Base-by-base conservation (phyloP, 2,329 filamentous ascomycete species). In the Colletotrichum salicis region DNA sequence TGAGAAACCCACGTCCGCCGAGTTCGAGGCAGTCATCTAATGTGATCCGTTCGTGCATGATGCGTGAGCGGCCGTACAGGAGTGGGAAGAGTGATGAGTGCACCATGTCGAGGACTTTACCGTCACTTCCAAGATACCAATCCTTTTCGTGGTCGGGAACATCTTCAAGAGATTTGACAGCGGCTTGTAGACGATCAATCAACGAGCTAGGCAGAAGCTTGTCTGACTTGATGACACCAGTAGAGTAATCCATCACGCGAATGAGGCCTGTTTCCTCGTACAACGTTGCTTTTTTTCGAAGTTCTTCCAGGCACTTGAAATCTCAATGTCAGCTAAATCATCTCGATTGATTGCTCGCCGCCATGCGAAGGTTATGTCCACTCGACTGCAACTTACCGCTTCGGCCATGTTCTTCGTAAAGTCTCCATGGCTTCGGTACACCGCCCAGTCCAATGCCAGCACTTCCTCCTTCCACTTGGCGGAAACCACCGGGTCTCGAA, bases 61-160 rank as follows among this genome's bases (percentile, higher is more conserved):
- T 75, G 3, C 82, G 81, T 2, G 84, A 85, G 15, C 79, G 78
- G 0, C 87, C 88, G 74, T 89, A 90, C 1, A 89, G 76, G 0
- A 93, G 78, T 0, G 91, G 90, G 74, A 86, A 93, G 6, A 93
- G 81, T 0, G 89, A 92, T 1, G 91, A 90, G 73, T 93, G 86
- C 5, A 93, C 85, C 1, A 93, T 80, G 76, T 93, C 87, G 0
- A 91, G 85, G 1, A 93, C 89, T 71, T 85, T 86, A 0, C 82
- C 78, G 41, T 89, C 81, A 0, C 87, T 89, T 2, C 85, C 82
- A 0, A 90, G 91, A 78, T 92, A 89, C 85, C 87, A 93, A 77
- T 92, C 90, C 73, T 87, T 86, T 37, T 82, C 61, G 0, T 80
- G 66, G 7, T 87, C 85, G 0, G 86, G 85, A 1, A 87, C 82